Percentiles rank a stretch among this genome's conserved stretches.
These are phyloP conservation scores for Termitomyces sp. DNA, from an alignment of 768 basidiomycete genomes.

Conservation along the genomic window DNA sequence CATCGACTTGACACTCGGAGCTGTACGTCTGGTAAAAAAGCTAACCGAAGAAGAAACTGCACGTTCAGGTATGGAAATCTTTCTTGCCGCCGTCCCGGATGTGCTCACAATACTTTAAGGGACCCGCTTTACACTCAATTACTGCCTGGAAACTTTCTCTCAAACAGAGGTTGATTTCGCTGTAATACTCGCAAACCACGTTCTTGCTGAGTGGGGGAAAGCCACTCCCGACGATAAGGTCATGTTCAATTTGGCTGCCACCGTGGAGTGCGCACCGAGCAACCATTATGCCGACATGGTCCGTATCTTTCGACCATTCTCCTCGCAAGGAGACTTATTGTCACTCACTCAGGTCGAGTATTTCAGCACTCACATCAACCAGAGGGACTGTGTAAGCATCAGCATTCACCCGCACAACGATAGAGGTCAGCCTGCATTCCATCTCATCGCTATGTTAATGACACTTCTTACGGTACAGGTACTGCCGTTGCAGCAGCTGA, in stretches of 20 bases:
- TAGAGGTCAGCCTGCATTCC: slow-evolving; percentile 40
- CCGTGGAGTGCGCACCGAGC: slow-evolving; percentile 78
- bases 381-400: slow-evolving; percentile 67
- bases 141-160: slow-evolving; percentile 82
- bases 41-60: slow-evolving; percentile 63
- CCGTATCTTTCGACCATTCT: slow-evolving; percentile 9
- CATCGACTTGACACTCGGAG: slow-evolving; percentile 61
- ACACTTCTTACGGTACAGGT: slow-evolving; percentile 28
- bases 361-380: slow-evolving; percentile 65
- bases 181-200: slow-evolving; percentile 69
- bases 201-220: slow-evolving; percentile 67
- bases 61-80: slow-evolving; percentile 39
- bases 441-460: neutral
- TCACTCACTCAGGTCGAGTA: slow-evolving; percentile 66
- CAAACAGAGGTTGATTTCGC: slow-evolving; percentile 83
- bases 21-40: slow-evolving; percentile 65
- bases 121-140: slow-evolving; percentile 74
- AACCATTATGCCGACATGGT: slow-evolving; percentile 85
- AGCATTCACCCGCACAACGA: slow-evolving; percentile 84
- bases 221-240: slow-evolving; percentile 59
- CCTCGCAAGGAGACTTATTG: neutral
- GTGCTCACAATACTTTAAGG: slow-evolving; percentile 10
- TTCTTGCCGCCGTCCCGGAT: neutral
- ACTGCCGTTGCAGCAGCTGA: slow-evolving; percentile 79
- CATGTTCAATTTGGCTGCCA: slow-evolving; percentile 82